Evolutionary conservation across 441 rosid species (phyloP), one percentile per base, ranked within the genome.

Genomic region (Euphorbia celastroides): DNA sequence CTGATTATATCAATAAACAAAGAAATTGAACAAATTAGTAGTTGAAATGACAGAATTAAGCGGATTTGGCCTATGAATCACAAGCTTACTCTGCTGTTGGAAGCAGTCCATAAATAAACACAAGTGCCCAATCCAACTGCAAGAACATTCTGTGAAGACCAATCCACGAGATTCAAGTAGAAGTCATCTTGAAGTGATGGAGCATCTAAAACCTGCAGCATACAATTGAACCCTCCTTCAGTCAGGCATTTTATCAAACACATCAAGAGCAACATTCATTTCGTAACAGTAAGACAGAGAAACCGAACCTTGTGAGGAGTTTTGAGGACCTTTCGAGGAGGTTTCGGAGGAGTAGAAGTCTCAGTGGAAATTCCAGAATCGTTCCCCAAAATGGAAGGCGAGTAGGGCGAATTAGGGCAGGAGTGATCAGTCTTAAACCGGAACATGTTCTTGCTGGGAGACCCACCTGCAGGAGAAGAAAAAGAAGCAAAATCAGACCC

Each of bases 141-240:
- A 58, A 91, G 97, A 14, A 89, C 88, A 81, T 93, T 91, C 83
- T 93, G 99, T 5, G 96, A 91, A 34, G 97, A 91, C 99, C 99
- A 93, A 48, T 93, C 99, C 66, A 93, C 99, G 32, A 93, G 88
- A 72, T 93, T 93, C 85, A 93, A 76, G 67, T 93, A 93, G 78
- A 93, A 93, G 55, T 93, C 99, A 81, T 93, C 99, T 79, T 93
- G 99, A 66, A 93, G 85, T 0, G 97, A 91, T 27, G 99, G 99
- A 8, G 99, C 99, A 81, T 93, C 99, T 80, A 93, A 74, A 17
- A 93, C 99, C 99, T 93, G 78, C 77, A 68, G 32, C 68, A 66
- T 65, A 25, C 12, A 25, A 34, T 34, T 34, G 38, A 12, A 57
- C 50, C 32, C n/a, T 52, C 55, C 64, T 7, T 28, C 12, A 36